Percentiles rank a stretch among this genome's conserved stretches.
phyloP scores from a whole-genome alignment of 805 yeast genomes.

The Sugiyamaella mastotermitis region DNA sequence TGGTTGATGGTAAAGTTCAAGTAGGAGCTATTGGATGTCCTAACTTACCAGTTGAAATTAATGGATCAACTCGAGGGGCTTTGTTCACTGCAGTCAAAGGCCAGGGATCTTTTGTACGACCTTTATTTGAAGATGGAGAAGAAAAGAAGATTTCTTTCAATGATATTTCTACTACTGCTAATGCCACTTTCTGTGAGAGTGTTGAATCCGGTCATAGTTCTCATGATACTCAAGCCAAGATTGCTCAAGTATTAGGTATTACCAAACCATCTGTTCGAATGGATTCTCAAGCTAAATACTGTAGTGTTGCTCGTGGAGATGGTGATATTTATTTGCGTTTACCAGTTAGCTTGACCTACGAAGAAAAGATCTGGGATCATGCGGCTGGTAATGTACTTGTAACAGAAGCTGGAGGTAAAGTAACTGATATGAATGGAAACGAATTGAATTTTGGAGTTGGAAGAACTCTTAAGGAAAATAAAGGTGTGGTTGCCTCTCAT shows the following conservation, averaged over 20 bases:
- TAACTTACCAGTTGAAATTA: slow-evolving; percentile 56
- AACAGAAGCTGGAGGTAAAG: slow-evolving; percentile 86
- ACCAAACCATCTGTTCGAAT: slow-evolving; percentile 57
- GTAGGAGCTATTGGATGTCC: slow-evolving; percentile 97
- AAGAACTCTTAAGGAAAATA: slow-evolving; percentile 60
- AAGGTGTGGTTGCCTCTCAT: slow-evolving; percentile 89
- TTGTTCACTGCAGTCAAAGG: slow-evolving; percentile 65
- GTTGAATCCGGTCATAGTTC: slow-evolving; percentile 95
- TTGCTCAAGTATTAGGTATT: slow-evolving; percentile 60
- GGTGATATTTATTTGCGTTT: slow-evolving; percentile 89
- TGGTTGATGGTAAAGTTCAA: slow-evolving; percentile 77
- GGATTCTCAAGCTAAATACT: slow-evolving; percentile 96
- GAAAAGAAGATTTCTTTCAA: slow-evolving; percentile 44
- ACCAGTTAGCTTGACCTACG: slow-evolving; percentile 68
- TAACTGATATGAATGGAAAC: slow-evolving; percentile 75
- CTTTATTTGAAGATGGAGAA: slow-evolving; percentile 24
- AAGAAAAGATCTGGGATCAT: slow-evolving; percentile 98
- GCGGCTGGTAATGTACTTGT: slow-evolving; percentile 91
- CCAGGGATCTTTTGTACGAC: slow-evolving; percentile 57
- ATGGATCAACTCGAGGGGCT: slow-evolving; percentile 47
- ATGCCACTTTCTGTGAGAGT: slow-evolving; percentile 77
- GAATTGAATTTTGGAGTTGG: slow-evolving; percentile 81
- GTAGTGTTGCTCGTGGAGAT: slow-evolving; percentile 82
- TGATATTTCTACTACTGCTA: slow-evolving; percentile 35
- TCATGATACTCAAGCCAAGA: slow-evolving; percentile 74